Conservation (phyloP, 1,139 yeast species). For the Lodderomyces margitis region DNA sequence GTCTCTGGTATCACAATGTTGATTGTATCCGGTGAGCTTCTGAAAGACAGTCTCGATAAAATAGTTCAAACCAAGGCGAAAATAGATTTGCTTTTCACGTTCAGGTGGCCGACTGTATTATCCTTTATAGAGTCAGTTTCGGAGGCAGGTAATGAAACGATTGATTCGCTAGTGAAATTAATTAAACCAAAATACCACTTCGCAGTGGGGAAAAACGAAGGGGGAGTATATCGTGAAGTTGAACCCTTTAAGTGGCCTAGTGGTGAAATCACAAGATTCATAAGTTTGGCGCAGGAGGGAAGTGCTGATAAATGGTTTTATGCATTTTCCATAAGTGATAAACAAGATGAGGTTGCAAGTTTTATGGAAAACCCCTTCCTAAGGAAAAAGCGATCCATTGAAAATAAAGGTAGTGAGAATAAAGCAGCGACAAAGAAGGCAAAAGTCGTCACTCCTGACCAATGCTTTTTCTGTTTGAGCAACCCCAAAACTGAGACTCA, state of each 20-base stretch:
- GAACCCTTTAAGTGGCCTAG: conserved; percentile 57
- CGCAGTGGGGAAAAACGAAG: conserved; percentile 48
- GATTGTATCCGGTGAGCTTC: conserved; percentile 33
- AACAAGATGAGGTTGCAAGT: conserved; percentile 13
- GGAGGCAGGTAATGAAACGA: conserved; percentile 32
- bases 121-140: conserved; percentile 36
- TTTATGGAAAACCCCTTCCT: conserved; percentile 39
- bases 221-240: conserved; percentile 50
- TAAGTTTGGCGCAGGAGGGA: conserved; percentile 62
- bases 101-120: conserved; percentile 59
- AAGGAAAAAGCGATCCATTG: conserved; percentile 14
- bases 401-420: conserved; percentile 12
- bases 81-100: conserved; percentile 57
- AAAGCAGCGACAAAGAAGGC: conserved; percentile 18
- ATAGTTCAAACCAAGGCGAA: conserved; percentile 16
- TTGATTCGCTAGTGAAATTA: conserved; percentile 47
- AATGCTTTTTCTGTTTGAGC: conserved; percentile 82
- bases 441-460: conserved; percentile 48
- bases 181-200: conserved; percentile 66
- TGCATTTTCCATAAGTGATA: conserved; percentile 47
- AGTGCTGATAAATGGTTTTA: conserved; percentile 67
- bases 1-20: conserved; percentile 49
- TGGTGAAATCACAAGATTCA: conserved; percentile 50
- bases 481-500: conserved; percentile 78
- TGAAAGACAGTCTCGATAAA: conserved; percentile 17